These are phyloP conservation scores for Fusarium anthophilum DNA, from an alignment of 2,329 filamentous ascomycete species.

Conservation along the genomic window DNA sequence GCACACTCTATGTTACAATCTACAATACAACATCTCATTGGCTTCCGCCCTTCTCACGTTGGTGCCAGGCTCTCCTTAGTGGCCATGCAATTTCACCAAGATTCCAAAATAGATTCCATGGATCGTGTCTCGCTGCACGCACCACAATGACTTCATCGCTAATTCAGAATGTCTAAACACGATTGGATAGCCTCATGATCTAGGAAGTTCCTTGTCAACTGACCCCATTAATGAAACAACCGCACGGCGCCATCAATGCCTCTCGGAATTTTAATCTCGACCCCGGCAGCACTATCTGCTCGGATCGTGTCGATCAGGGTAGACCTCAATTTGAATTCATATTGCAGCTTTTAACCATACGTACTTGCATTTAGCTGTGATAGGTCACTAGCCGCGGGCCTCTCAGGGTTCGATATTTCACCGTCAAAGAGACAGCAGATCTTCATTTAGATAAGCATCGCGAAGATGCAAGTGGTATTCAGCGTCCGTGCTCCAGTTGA, in stretches of 20 bases:
- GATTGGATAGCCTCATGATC: neutral
- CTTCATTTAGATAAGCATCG: constrained; percentile 26
- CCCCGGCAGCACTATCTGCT: constrained; percentile 18
- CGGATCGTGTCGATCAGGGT: constrained; percentile 23
- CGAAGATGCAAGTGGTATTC: neutral
- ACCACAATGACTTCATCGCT: constrained; percentile 21
- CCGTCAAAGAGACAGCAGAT: constrained; percentile 9
- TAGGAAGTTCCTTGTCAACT: neutral
- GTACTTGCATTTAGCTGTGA: neutral
- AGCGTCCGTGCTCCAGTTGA: neutral
- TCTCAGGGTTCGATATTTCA: neutral
- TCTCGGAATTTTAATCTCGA: constrained; percentile 10
- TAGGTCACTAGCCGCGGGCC: neutral
- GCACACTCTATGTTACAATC: neutral
- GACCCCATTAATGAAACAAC: constrained; percentile 17
- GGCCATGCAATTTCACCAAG: neutral
- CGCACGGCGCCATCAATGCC: constrained; percentile 3
- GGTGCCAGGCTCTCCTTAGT: neutral
- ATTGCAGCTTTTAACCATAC: neutral
- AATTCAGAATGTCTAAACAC: neutral
- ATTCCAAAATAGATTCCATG: neutral
- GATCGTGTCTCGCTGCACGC: neutral
- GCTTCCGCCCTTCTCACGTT: neutral
- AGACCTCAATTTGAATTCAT: constrained; percentile 26
- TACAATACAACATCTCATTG: neutral